Percentiles rank a stretch among this genome's conserved stretches.
Evolutionary conservation across 2,329 filamentous ascomycete species (phyloP).

Genomic region (Cercospora citrullina): DNA sequence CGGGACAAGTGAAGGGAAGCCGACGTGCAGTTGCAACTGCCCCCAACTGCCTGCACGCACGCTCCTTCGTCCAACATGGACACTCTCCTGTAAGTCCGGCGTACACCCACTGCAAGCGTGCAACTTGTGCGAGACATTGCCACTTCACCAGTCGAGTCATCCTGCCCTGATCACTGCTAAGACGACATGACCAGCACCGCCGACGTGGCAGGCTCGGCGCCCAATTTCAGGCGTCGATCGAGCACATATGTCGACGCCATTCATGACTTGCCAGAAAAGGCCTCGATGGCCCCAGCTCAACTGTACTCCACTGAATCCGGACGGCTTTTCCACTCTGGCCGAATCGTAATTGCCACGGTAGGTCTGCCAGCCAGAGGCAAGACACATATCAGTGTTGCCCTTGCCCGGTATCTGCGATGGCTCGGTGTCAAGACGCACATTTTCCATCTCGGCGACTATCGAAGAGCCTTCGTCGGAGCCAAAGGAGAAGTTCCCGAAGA

Average conservation of each 20-base stretch:
- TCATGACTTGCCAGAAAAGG: conserved; percentile 83
- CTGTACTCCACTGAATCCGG: conserved; percentile 98
- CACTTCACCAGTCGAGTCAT: neutral
- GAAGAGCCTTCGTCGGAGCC: conserved; percentile 82
- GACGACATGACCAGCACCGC: conserved; percentile 57
- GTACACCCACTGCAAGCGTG: neutral
- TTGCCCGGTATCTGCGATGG: conserved; percentile 94
- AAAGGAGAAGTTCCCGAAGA: conserved; percentile 87
- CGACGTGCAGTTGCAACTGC: neutral
- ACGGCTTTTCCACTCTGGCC: conserved; percentile 91
- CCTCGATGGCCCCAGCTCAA: conserved; percentile 87
- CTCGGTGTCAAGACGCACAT: conserved; percentile 97
- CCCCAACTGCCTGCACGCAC: neutral
- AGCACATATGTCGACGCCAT: conserved; percentile 97
- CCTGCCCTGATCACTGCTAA: conserved; percentile 12
- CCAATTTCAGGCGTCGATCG: conserved; percentile 85
- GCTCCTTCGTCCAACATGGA: conserved; percentile 21
- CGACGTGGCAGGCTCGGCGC: conserved; percentile 87
- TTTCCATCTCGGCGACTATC: conserved; percentile 96
- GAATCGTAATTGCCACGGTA: conserved; percentile 96
- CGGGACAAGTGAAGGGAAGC: neutral
- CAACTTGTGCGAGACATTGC: neutral
- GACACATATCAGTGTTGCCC: conserved; percentile 95
- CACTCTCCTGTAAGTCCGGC: conserved; percentile 28
- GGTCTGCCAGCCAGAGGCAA: conserved; percentile 93